Evolutionary conservation across 345 rosid species (phyloP).

Genomic region (Erysimum cheiranthoides): DNA sequence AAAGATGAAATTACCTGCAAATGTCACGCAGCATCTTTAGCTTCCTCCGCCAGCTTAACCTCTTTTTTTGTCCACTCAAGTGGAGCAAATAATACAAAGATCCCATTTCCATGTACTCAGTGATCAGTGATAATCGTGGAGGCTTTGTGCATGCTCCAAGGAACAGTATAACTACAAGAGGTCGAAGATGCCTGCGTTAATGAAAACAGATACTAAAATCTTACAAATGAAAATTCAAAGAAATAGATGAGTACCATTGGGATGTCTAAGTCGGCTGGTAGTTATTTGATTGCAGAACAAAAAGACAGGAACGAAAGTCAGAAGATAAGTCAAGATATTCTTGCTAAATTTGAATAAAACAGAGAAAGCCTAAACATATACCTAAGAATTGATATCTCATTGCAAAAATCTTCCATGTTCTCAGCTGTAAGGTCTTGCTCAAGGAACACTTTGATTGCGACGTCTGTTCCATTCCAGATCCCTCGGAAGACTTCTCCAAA

Average conservation of each 20-base stretch:
- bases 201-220: slow-evolving; percentile 30
- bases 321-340: slow-evolving; percentile 39
- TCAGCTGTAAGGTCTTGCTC: slow-evolving; percentile 97
- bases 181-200: slow-evolving; percentile 26
- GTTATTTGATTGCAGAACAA: slow-evolving; percentile 47
- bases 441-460: slow-evolving; percentile 93
- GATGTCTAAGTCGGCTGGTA: slow-evolving; percentile 95
- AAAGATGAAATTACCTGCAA: slow-evolving; percentile 69
- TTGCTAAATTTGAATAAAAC: slow-evolving; percentile 13
- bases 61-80: slow-evolving; percentile 87
- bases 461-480: slow-evolving; percentile 97
- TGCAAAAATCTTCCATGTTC: slow-evolving; percentile 98
- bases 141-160: slow-evolving; percentile 98
- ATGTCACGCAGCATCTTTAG: slow-evolving; percentile 94
- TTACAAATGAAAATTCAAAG: slow-evolving; percentile 15
- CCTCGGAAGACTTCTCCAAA: slow-evolving; percentile 99
- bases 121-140: slow-evolving; percentile 89
- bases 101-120: slow-evolving; percentile 99
- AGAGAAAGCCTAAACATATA: slow-evolving; percentile 43
- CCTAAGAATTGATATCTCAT: slow-evolving; percentile 98
- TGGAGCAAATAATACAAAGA: slow-evolving; percentile 88
- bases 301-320: slow-evolving; percentile 39
- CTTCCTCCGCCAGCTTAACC: slow-evolving; percentile 83
- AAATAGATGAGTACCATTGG: slow-evolving; percentile 70
- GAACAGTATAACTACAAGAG: slow-evolving; percentile 87